Conservation (phyloP, 768 basidiomycete genomes). For the Agaricus sinodeliciosus region DNA sequence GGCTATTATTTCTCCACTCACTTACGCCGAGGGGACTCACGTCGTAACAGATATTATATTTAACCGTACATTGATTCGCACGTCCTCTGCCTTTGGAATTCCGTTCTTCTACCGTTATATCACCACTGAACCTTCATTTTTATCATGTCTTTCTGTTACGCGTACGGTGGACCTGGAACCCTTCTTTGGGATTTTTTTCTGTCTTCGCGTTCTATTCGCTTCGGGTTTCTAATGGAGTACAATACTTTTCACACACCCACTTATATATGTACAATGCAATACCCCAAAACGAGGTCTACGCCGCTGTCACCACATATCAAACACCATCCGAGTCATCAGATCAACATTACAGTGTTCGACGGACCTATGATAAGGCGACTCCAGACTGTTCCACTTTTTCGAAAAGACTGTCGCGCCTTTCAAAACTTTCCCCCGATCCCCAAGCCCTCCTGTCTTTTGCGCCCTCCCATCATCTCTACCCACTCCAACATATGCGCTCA, state of each 20-base stretch:
- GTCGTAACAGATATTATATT: slow-evolving; percentile 2
- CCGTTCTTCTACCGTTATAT: neutral
- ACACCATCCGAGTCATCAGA: neutral
- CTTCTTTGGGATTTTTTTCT: neutral
- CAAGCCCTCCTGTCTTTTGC: too few relatives aligned
- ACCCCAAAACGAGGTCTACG: neutral
- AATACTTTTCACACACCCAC: neutral
- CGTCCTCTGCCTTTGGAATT: neutral
- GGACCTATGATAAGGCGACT: too few relatives aligned
- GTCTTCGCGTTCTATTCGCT: slow-evolving; percentile 1
- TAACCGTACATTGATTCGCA: neutral
- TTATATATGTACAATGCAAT: neutral
- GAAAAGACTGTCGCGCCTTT: too few relatives aligned
- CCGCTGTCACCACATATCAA: too few relatives aligned
- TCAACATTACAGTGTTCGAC: too few relatives aligned
- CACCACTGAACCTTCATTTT: slow-evolving; percentile 1
- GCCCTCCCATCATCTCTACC: too few relatives aligned
- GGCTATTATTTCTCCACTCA: neutral
- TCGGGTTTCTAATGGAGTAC: slow-evolving; percentile 4
- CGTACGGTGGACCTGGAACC: neutral
- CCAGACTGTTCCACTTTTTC: too few relatives aligned
- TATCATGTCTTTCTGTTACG: neutral
- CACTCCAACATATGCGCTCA: too few relatives aligned
- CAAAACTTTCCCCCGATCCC: too few relatives aligned
- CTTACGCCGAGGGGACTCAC: neutral